Base-by-base conservation (phyloP, 2,329 filamentous ascomycete genomes). In the Lasiodiplodia sp. region DNA sequence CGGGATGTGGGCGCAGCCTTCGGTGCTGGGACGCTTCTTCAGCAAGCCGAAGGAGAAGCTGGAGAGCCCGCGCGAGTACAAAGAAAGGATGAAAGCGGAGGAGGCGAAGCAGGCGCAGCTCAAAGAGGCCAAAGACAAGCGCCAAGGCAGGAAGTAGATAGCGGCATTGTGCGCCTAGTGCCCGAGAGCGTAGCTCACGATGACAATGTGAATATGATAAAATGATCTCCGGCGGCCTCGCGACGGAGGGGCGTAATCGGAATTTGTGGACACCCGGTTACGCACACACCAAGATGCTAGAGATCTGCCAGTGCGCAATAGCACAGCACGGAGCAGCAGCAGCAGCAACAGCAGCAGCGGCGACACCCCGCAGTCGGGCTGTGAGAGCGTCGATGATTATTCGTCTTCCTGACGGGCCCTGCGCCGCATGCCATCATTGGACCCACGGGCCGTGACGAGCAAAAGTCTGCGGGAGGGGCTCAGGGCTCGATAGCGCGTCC, bases 41-140 rank as follows among this genome's bases (percentile, higher is more conserved):
- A 87, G 87, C 70, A 82, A 82, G 70, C 75, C 76, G 53, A 85
- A 84, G 71, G 37, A 51, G 37, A 60, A 47, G 16, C 60, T 90
- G 76, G 94, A 97, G 83, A 97, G 90, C 78, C 96, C 96, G 10
- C 88, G 94, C 73, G 91, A 93, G 70, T 99, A 93, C 81, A 99
- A 99, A 84, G 90, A 76, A 62, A 81, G 87, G 69, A 86, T 87
- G 76, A 77, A 79, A 7, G 75, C 80, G 72, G 77, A 76, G 67
- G 83, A 82, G 51, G 76, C 79, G 68, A 75, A 74, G 60, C 80
- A 83, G 70, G 79, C 28, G 44, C 53, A 63, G 23, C 60, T 37
- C 31, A 73, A 65, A 70, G 69, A 69, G 21, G 37, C 56, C 31
- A 68, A 56, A 25, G 62, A 25, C 52, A 69, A 65, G 28, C 38